phyloP scores from a whole-genome alignment of 208 protist species.

The Leishmania amazonensis region DNA sequence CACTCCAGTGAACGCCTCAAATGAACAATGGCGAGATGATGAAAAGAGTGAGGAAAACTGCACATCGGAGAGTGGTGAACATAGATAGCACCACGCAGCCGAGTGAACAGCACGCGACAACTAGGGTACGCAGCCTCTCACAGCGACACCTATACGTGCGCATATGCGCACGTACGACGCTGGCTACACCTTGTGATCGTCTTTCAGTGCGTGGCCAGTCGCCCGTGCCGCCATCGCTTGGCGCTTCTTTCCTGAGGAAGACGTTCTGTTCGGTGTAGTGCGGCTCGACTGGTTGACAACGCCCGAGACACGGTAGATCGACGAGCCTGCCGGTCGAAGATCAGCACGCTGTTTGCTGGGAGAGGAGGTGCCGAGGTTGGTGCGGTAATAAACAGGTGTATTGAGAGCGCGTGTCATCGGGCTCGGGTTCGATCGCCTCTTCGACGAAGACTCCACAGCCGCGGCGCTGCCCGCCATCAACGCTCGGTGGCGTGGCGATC shows the following conservation, averaged over 20 bases:
- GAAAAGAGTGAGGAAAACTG: not conserved
- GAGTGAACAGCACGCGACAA: not conserved
- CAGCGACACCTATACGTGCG: not conserved
- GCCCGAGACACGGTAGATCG: conserved; percentile 6
- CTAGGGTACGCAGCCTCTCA: not conserved
- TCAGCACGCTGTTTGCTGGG: conserved; percentile 14
- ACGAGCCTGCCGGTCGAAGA: conserved; percentile 12
- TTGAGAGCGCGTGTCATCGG: conserved; percentile 7
- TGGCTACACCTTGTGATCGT: conserved; percentile 1
- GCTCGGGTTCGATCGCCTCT: not conserved
- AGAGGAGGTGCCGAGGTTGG: not conserved
- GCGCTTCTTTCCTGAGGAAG: conserved; percentile 7
- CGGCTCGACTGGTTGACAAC: conserved; percentile 25
- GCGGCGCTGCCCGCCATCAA: not conserved
- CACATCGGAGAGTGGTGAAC: not conserved
- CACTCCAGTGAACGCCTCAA: not conserved
- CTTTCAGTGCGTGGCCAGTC: not conserved
- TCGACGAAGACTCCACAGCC: not conserved
- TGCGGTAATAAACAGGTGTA: not conserved
- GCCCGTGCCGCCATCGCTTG: conserved; percentile 6
- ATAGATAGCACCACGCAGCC: not conserved
- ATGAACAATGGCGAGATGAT: not conserved
- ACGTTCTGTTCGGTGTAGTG: conserved; percentile 12
- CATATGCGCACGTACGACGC: not conserved
- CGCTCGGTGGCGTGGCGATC: conserved; percentile 15